phyloP scores from a whole-genome alignment of 768 basidiomycete species.

The Mycena latifolia region DNA sequence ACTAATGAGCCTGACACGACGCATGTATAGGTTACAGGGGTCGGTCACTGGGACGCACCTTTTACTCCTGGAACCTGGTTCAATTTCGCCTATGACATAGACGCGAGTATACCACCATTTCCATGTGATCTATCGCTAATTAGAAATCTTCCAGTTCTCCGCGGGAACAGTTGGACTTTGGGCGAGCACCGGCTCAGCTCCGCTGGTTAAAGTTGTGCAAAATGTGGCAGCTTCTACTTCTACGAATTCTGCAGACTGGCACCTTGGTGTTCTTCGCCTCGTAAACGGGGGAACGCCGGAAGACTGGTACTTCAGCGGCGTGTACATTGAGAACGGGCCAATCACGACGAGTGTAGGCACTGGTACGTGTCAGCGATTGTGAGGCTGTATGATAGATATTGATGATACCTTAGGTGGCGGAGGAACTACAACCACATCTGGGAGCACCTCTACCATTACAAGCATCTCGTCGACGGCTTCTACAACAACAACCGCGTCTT shows the following conservation, averaged over 20 bases:
- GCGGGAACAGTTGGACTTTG: conserved; percentile 68
- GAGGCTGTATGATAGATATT: too few relatives aligned
- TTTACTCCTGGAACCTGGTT: conserved; percentile 68
- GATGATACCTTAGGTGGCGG: conserved; percentile 18
- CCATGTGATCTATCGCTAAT: background rate
- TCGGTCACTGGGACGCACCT: conserved; percentile 62
- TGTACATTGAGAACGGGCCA: conserved; percentile 70
- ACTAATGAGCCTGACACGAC: background rate
- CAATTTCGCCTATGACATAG: conserved; percentile 77
- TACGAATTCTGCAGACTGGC: conserved; percentile 72
- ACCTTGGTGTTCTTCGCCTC: conserved; percentile 71
- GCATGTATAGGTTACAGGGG: conserved; percentile 43
- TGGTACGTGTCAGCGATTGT: conserved; percentile 9
- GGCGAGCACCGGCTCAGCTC: conserved; percentile 62
- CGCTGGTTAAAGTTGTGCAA: conserved; percentile 62
- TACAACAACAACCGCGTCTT: conserved; percentile 36
- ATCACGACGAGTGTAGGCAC: conserved; percentile 66
- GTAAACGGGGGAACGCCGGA: conserved; percentile 54
- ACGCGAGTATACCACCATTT: conserved; percentile 51
- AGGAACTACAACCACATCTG: conserved; percentile 38
- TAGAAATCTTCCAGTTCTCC: conserved; percentile 57
- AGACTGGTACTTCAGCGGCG: conserved; percentile 72
- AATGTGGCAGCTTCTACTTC: conserved; percentile 63
- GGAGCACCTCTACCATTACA: conserved; percentile 33
- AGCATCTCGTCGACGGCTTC: conserved; percentile 44